A percentile compares a stretch with the other conserved stretches of the same genome.
Evolutionary conservation across 306 rosid genomes (phyloP).

Genomic region (Fragaria ananassa): DNA sequence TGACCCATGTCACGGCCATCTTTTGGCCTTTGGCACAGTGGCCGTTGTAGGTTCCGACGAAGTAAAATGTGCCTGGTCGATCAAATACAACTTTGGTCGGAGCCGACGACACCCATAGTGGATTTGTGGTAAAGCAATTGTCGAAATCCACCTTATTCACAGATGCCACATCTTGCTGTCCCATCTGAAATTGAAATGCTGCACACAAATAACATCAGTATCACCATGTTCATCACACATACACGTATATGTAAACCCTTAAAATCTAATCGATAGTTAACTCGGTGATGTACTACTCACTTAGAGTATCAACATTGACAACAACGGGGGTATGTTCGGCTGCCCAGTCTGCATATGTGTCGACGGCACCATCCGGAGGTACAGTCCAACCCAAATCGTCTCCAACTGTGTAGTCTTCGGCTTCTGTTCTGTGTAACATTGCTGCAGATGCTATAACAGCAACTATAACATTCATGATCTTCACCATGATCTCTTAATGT

Average conservation of each 20-base stretch:
- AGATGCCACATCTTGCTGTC: not conserved
- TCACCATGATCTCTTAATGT: not conserved
- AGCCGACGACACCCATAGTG: not conserved
- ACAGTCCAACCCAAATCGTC: slow-evolving; percentile 37
- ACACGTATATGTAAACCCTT: too few relatives aligned
- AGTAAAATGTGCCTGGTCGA: slow-evolving; percentile 4
- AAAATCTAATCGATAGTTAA: too few relatives aligned
- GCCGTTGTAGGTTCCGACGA: slow-evolving; percentile 27
- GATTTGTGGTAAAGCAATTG: not conserved
- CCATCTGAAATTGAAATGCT: not conserved
- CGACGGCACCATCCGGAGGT: slow-evolving; percentile 22
- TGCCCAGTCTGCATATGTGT: slow-evolving; percentile 47
- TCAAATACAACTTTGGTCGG: not conserved
- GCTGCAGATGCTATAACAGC: not conserved
- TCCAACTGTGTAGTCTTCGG: slow-evolving; percentile 33
- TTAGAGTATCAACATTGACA: slow-evolving; percentile 29
- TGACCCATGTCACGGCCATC: slow-evolving; percentile 30
- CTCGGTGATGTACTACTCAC: not conserved
- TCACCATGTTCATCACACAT: too few relatives aligned
- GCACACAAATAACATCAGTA: not conserved
- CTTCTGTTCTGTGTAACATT: slow-evolving; percentile 20
- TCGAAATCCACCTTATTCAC: not conserved
- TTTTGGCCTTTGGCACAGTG: slow-evolving; percentile 51
- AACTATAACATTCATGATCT: not conserved
- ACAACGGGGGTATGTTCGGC: not conserved